Base-by-base conservation (phyloP, 441 rosid species). In the Flueggea neowawraea region DNA sequence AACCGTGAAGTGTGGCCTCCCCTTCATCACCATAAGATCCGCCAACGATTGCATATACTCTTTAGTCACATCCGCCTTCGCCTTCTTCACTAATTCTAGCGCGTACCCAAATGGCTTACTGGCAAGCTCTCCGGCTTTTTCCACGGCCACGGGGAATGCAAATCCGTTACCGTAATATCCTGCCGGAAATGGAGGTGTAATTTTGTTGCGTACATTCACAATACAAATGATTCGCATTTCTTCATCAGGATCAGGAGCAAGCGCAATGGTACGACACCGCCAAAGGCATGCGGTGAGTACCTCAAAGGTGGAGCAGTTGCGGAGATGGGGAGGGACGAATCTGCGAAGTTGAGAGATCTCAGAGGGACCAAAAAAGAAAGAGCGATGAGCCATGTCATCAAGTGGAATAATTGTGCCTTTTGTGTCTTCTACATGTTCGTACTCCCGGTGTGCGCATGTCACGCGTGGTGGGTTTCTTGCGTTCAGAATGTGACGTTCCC, bases 241-340 rank as follows among this genome's bases (percentile, higher is more conserved):
- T 16, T 79, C 73, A 6, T 59, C 12, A 0, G 84, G 82, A 36
- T 77, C 73, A 3, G 76, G 81, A 14, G 54, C 71, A 54, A 85
- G 59, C 0, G 95, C 82, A 3, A 66, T 22, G 1, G 86, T 82
- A 0, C 90, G 85, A 53, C 82, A 80, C 10, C 74, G 82, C 91
- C 91, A 88, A 10, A 88, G 55, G 52, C 73, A 82, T 17, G 95
- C 84, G 0, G 86, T 70, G 2, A 85, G 15, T 0, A 76, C 50
- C 52, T 85, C 90, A 17, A 75, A 75, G 1, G 63, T 58, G 16
- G 91, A 65, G 22, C 70, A 75, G 0, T 5, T 22, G 3, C 31
- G 69, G 44, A 78, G 78, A 52, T 69, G 68, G 0, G 53, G 28
- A 0, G 85, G 85, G 10, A 64, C 61, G 47, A 56, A 58, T 4